These are phyloP conservation scores for Amanita fuliginea DNA, from an alignment of 768 basidiomycete genomes.

Conservation along the genomic window DNA sequence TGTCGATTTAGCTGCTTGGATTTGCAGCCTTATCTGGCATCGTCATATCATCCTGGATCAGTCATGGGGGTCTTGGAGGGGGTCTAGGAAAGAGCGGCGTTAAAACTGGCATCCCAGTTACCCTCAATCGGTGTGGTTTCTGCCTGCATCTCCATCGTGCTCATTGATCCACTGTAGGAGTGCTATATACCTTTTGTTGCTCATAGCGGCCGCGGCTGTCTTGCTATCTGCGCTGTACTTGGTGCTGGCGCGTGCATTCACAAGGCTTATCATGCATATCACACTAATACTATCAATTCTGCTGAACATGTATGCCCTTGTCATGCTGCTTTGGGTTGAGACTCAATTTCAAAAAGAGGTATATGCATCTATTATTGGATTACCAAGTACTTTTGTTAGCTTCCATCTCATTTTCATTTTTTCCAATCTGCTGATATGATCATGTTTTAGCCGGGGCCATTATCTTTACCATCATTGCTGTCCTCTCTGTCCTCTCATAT, in stretches of 20 bases:
- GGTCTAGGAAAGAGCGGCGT: slow-evolving; percentile 54
- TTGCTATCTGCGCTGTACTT: slow-evolving; percentile 58
- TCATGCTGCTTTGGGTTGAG: neutral
- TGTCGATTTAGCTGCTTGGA: slow-evolving; percentile 40
- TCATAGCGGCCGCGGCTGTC: slow-evolving; percentile 60
- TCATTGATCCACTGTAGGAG: slow-evolving; percentile 31
- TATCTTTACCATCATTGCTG: slow-evolving; percentile 71
- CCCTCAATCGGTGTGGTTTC: slow-evolving; percentile 49
- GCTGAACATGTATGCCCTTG: slow-evolving; percentile 46
- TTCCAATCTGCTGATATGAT: neutral
- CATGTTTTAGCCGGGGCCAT: slow-evolving; percentile 57
- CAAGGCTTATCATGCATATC: slow-evolving; percentile 66
- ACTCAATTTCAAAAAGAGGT: slow-evolving; percentile 30
- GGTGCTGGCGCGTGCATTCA: slow-evolving; percentile 61
- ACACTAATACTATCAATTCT: slow-evolving; percentile 53
- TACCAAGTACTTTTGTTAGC: slow-evolving; percentile 57
- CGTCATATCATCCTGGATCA: slow-evolving; percentile 50
- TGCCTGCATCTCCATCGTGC: neutral
- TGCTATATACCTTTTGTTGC: slow-evolving; percentile 65
- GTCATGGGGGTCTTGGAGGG: slow-evolving; percentile 58
- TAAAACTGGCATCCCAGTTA: slow-evolving; percentile 44
- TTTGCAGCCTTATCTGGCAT: slow-evolving; percentile 61
- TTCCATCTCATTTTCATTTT: neutral
- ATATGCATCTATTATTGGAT: slow-evolving; percentile 71
- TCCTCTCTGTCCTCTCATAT: slow-evolving; percentile 67